Conservation (phyloP, 306 rosid species). For the Clitoria ternatea region DNA sequence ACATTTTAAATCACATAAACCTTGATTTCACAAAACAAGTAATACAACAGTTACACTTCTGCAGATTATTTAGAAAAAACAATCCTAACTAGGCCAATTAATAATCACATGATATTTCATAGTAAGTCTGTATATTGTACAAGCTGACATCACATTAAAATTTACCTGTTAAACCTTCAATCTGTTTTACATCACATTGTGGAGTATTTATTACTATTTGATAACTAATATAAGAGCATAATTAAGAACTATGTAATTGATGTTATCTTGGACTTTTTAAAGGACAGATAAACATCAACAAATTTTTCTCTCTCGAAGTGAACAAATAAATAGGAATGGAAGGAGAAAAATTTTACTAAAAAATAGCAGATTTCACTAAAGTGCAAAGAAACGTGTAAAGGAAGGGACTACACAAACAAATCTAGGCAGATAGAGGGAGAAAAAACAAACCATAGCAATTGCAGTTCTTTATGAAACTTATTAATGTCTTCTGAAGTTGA, state of each 20-base stretch:
- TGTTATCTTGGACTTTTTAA: too few species aligned
- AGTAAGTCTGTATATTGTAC: conserved; percentile 29
- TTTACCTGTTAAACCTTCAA: too few species aligned
- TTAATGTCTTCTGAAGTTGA: conserved; percentile 76
- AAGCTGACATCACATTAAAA: conserved; percentile 3
- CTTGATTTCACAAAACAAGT: neutral
- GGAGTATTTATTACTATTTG: too few species aligned
- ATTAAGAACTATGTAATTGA: too few species aligned
- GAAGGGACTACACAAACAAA: neutral
- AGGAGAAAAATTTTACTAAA: too few species aligned
- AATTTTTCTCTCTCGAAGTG: too few species aligned
- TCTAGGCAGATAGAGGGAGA: neutral
- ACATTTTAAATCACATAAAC: neutral
- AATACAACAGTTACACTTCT: neutral
- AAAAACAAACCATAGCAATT: conserved; percentile 64
- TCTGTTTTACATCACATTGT: too few species aligned
- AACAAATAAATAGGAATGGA: too few species aligned
- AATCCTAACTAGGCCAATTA: neutral
- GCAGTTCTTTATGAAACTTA: conserved; percentile 78
- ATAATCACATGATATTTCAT: neutral
- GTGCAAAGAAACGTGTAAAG: conserved; percentile 2
- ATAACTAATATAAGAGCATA: too few species aligned
- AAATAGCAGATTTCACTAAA: neutral
- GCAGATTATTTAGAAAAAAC: neutral
- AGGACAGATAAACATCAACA: too few species aligned